phyloP scores from a whole-genome alignment of 1,284 basidiomycete species.

The Tilletiaria anomala region DNA sequence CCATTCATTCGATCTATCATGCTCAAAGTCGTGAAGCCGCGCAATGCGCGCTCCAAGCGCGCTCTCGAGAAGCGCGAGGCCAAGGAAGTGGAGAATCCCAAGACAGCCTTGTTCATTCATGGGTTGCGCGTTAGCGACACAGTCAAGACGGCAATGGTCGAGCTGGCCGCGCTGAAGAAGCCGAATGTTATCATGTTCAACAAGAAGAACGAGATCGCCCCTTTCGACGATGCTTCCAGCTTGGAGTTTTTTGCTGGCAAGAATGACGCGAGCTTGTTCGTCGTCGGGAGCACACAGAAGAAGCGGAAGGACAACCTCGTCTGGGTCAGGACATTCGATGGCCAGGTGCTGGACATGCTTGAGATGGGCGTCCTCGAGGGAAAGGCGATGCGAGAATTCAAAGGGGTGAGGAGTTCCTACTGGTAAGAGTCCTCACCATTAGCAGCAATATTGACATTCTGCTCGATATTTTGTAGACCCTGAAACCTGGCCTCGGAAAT shows the following conservation, averaged over 20 bases:
- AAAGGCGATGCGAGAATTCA: slow-evolving; percentile 64
- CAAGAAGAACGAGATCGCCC: slow-evolving; percentile 82
- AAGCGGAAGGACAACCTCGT: slow-evolving; percentile 81
- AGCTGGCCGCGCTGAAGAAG: slow-evolving; percentile 43
- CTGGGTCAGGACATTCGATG: slow-evolving; percentile 75
- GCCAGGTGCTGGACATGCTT: slow-evolving; percentile 78
- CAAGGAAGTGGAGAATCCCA: slow-evolving; percentile 65
- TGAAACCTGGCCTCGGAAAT: slow-evolving; percentile 78
- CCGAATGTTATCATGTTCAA: slow-evolving; percentile 70
- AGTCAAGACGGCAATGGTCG: slow-evolving; percentile 67
- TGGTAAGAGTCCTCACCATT: too few species aligned
- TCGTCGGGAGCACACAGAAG: slow-evolving; percentile 83
- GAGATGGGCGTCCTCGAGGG: slow-evolving; percentile 77
- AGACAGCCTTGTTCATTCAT: slow-evolving; percentile 73
- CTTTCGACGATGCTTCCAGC: slow-evolving; percentile 63
- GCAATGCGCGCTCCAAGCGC: slow-evolving; percentile 93
- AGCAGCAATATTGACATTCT: too few species aligned
- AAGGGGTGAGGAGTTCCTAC: slow-evolving; percentile 50
- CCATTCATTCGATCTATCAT: neutral
- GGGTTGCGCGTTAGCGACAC: slow-evolving; percentile 72
- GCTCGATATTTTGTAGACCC: too few species aligned
- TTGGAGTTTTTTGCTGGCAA: slow-evolving; percentile 89
- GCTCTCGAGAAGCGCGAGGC: slow-evolving; percentile 73
- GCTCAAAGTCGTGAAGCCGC: too few species aligned
- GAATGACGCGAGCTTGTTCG: slow-evolving; percentile 85